Conservation (phyloP, 2,329 filamentous ascomycete species). For the Chrysosphaeria jannelii region DNA sequence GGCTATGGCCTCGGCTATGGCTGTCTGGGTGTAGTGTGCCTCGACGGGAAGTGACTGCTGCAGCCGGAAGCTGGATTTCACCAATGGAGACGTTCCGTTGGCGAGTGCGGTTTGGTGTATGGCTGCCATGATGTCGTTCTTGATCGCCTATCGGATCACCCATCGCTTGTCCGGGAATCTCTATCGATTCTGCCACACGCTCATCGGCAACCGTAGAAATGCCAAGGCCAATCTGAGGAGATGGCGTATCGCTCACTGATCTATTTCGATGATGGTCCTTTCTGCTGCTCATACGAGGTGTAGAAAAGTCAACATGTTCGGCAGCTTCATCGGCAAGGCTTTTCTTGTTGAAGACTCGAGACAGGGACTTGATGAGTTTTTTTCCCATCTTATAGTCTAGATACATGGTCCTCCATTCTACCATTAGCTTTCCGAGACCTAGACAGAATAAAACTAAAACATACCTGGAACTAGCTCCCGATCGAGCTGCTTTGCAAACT, state of each 20-base stretch:
- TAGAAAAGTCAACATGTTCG: conserved; percentile 8
- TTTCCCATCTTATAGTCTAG: conserved; percentile 89
- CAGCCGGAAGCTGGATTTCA: no score
- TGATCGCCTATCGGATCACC: no score
- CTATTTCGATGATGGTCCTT: no score
- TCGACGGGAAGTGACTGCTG: no score
- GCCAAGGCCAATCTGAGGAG: not conserved
- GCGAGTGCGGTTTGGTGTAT: no score
- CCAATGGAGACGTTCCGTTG: no score
- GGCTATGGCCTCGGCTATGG: no score
- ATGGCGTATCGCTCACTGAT: not conserved
- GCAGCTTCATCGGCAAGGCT: conserved; percentile 20
- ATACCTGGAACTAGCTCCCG: conserved; percentile 57
- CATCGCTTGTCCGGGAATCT: no score
- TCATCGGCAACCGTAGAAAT: not conserved
- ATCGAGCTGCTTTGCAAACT: conserved; percentile 52
- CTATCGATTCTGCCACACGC: conserved; percentile 6
- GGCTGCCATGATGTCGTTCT: no score
- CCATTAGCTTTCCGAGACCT: not conserved
- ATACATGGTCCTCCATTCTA: conserved; percentile 81
- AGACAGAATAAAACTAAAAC: not conserved
- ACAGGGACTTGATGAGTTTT: conserved; percentile 68
- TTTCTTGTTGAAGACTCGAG: conserved; percentile 42
- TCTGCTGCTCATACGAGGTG: no score
- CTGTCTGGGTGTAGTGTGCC: no score